Percentiles rank a stretch among this genome's conserved stretches.
phyloP scores from a whole-genome alignment of 768 basidiomycete genomes.

The Termitomyces sp. region DNA sequence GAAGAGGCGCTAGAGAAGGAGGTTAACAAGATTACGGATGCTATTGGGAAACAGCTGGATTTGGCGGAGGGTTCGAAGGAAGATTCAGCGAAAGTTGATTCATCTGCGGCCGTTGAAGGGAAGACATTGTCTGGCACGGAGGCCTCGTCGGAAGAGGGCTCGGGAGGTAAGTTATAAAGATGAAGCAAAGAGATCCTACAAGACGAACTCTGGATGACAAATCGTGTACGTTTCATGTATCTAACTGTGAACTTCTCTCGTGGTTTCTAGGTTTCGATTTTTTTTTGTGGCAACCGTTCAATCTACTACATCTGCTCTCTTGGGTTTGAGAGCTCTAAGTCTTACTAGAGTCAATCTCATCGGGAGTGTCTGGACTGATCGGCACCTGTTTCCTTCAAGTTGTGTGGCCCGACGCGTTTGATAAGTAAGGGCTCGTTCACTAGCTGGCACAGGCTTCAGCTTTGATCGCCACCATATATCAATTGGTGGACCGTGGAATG shows the following conservation, averaged over 20 bases:
- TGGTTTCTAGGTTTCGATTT: background rate
- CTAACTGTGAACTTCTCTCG: background rate
- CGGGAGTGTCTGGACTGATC: background rate
- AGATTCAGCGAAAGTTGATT: background rate
- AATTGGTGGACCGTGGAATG: background rate
- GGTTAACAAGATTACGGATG: conserved; percentile 32
- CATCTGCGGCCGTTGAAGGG: background rate
- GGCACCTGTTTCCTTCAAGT: background rate
- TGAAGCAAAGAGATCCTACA: background rate
- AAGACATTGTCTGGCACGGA: background rate
- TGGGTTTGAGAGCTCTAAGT: background rate
- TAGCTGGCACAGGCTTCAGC: background rate
- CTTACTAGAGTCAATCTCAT: background rate
- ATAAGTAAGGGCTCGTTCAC: background rate
- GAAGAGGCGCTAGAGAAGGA: conserved; percentile 27
- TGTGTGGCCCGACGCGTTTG: background rate
- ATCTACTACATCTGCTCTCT: background rate
- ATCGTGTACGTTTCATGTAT: background rate
- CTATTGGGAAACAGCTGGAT: conserved; percentile 30
- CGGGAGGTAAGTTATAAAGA: background rate
- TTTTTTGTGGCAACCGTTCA: background rate
- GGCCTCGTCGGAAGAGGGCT: background rate
- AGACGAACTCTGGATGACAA: no score
- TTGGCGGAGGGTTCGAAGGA: conserved; percentile 1
- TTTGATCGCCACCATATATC: background rate